Evolutionary conservation across 495 filamentous ascomycete genomes (phyloP).

Genomic region (Penicillium crystallinum): DNA sequence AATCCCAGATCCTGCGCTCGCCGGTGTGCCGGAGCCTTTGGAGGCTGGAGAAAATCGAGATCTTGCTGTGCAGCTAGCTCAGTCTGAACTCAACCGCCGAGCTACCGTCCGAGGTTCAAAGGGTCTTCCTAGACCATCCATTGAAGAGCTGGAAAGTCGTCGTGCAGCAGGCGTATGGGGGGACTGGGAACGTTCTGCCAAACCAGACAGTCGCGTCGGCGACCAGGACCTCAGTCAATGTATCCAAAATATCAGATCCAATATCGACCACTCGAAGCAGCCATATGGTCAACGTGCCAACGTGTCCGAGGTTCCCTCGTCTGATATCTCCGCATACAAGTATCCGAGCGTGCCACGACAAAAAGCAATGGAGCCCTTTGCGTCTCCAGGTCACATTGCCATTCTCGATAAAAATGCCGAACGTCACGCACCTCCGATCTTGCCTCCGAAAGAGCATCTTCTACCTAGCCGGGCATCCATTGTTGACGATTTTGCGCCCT

Average conservation of each 20-base stretch:
- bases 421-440: slow-evolving; percentile 39
- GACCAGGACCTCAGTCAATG: slow-evolving; percentile 42
- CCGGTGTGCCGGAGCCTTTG: slow-evolving; percentile 46
- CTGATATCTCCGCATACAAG: slow-evolving; percentile 31
- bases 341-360: slow-evolving; percentile 54
- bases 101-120: slow-evolving; percentile 53
- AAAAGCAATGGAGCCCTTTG: slow-evolving; percentile 23
- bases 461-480: slow-evolving; percentile 16
- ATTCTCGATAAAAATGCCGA: slow-evolving; percentile 22
- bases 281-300: slow-evolving; percentile 2
- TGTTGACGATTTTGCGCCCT: slow-evolving; percentile 17
- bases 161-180: slow-evolving; percentile 62
- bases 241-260: slow-evolving; percentile 40
- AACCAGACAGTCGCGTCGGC: slow-evolving; percentile 23
- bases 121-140: slow-evolving; percentile 47
- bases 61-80: slow-evolving; percentile 72
- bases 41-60: slow-evolving; percentile 67
- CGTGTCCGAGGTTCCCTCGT: slow-evolving; percentile 11
- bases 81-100: slow-evolving; percentile 66
- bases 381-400: slow-evolving; percentile 15
- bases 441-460: slow-evolving; percentile 45
- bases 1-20: slow-evolving; percentile 36
- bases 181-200: slow-evolving; percentile 46
- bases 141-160: slow-evolving; percentile 51
- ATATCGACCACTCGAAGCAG: slow-evolving; percentile 27